Evolutionary conservation across 352 stramenopile species (phyloP).

Genomic region (Phytophthora europaea): DNA sequence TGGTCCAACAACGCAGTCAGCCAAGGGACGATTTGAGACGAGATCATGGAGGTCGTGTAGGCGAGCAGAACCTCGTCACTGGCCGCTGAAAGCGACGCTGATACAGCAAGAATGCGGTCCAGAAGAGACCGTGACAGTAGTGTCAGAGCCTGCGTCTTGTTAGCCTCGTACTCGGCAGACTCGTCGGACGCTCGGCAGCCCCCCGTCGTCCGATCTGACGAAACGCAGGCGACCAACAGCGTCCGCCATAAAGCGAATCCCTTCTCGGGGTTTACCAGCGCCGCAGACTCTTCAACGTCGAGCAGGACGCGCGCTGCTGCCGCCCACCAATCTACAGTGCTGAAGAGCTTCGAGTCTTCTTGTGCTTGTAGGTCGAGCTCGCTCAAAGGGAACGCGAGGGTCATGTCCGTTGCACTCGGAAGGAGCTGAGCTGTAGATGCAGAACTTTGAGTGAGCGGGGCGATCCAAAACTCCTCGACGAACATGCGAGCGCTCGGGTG

Average conservation of each 20-base stretch:
- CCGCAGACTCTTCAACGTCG: constrained; percentile 36
- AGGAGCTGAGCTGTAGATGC: constrained; percentile 12
- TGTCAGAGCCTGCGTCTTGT: constrained; percentile 6
- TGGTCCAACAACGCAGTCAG: constrained; percentile 54
- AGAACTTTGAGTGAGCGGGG: constrained; percentile 27
- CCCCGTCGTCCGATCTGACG: constrained; percentile 36
- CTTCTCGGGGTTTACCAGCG: constrained; percentile 40
- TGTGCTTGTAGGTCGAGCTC: not conserved
- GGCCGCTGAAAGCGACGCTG: not conserved
- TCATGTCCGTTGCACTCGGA: constrained; percentile 22
- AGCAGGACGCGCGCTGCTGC: constrained; percentile 38
- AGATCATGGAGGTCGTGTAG: constrained; percentile 34
- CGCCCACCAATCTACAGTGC: constrained; percentile 25
- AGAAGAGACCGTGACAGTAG: constrained; percentile 20
- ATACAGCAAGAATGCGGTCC: constrained; percentile 18
- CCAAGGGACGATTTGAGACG: constrained; percentile 47
- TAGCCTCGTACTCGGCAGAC: constrained; percentile 8
- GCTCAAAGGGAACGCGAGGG: constrained; percentile 34
- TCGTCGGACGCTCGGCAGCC: constrained; percentile 22
- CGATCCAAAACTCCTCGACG: constrained; percentile 63
- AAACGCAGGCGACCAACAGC: constrained; percentile 50
- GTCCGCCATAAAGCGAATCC: constrained; percentile 56
- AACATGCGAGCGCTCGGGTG: constrained; percentile 59
- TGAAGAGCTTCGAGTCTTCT: constrained; percentile 10
- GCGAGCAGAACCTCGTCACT: constrained; percentile 13